These are phyloP conservation scores for Scopulariopsis brevicaulis DNA, from an alignment of 2,329 filamentous ascomycete species.

Conservation along the genomic window DNA sequence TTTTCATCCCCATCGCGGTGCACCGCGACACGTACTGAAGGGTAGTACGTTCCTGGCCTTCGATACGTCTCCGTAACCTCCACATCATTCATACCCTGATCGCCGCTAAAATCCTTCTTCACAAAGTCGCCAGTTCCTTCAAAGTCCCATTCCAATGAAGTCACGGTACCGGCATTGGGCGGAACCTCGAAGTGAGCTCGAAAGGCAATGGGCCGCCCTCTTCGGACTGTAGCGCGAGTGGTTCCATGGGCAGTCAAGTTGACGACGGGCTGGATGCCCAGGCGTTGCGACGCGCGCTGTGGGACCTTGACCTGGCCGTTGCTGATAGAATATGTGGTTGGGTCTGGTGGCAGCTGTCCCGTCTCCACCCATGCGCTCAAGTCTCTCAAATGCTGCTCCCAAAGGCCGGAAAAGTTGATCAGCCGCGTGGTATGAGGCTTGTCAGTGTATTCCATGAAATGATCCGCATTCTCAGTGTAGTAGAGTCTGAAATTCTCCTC, in stretches of 20 bases:
- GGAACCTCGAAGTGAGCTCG: slow-evolving; percentile 2
- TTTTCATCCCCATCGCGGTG: not conserved
- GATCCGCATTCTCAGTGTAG: slow-evolving; percentile 11
- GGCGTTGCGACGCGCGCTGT: slow-evolving; percentile 1
- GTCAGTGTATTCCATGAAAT: slow-evolving; percentile 5
- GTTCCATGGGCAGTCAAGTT: not conserved
- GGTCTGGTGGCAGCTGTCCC: slow-evolving; percentile 3
- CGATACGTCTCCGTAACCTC: not conserved
- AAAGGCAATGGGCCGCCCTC: not conserved
- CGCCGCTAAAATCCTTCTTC: not conserved
- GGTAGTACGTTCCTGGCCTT: not conserved
- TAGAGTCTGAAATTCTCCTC: slow-evolving; percentile 10
- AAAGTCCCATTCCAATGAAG: slow-evolving; percentile 10
- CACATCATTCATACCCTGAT: not conserved
- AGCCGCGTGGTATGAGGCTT: not conserved
- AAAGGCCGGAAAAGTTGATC: slow-evolving; percentile 8
- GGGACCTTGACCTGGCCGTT: slow-evolving; percentile 9
- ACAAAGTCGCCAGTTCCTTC: slow-evolving; percentile 6
- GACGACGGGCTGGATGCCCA: slow-evolving; percentile 11
- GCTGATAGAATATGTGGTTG: slow-evolving; percentile 6
- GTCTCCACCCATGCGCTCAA: slow-evolving; percentile 11
- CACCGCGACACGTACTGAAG: not conserved
- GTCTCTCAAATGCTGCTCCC: slow-evolving; percentile 11
- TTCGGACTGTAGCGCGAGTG: not conserved
- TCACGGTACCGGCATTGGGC: slow-evolving; percentile 6